These are phyloP conservation scores for Myriosclerotinia duriaeana DNA, from an alignment of 2,329 filamentous ascomycete species.

Conservation along the genomic window DNA sequence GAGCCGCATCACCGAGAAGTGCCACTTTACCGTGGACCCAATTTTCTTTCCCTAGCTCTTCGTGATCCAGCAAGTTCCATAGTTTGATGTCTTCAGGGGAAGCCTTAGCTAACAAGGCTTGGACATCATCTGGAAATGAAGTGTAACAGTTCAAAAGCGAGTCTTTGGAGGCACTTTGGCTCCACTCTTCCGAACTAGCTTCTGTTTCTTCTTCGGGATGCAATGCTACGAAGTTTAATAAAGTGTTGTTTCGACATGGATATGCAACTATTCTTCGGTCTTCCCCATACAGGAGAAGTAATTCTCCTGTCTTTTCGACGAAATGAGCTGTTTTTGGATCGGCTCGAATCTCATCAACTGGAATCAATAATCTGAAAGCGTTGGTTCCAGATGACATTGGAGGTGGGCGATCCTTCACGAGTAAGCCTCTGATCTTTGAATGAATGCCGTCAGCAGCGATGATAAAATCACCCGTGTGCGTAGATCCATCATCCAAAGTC, in stretches of 20 bases:
- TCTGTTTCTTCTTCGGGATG: constrained; percentile 51
- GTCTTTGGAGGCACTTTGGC: constrained; percentile 42
- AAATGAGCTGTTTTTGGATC: constrained; percentile 43
- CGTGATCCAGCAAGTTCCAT: constrained; percentile 58
- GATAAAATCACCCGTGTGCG: constrained; percentile 50
- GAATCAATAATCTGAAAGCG: constrained; percentile 36
- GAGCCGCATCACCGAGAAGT: constrained; percentile 65
- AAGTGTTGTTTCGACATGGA: constrained; percentile 47
- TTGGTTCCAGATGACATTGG: constrained; percentile 27
- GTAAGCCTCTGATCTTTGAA: constrained; percentile 5
- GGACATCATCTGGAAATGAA: constrained; percentile 46
- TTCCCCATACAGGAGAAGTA: constrained; percentile 45
- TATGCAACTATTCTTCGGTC: constrained; percentile 51
- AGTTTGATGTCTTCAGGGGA: constrained; percentile 51
- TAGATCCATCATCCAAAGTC: constrained; percentile 48
- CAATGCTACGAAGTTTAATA: constrained; percentile 53
- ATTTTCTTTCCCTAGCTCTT: constrained; percentile 25
- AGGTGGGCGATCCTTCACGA: background rate
- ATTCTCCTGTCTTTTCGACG: constrained; percentile 36
- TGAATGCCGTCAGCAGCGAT: constrained; percentile 56
- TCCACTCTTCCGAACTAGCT: constrained; percentile 45
- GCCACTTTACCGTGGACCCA: constrained; percentile 57
- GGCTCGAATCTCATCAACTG: constrained; percentile 32
- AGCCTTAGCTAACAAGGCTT: constrained; percentile 46
- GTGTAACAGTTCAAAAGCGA: constrained; percentile 45